A percentile compares a stretch with the other conserved stretches of the same genome.
These are phyloP conservation scores for Saturnispora bothae DNA, from an alignment of 805 yeast genomes.

Conservation along the genomic window DNA sequence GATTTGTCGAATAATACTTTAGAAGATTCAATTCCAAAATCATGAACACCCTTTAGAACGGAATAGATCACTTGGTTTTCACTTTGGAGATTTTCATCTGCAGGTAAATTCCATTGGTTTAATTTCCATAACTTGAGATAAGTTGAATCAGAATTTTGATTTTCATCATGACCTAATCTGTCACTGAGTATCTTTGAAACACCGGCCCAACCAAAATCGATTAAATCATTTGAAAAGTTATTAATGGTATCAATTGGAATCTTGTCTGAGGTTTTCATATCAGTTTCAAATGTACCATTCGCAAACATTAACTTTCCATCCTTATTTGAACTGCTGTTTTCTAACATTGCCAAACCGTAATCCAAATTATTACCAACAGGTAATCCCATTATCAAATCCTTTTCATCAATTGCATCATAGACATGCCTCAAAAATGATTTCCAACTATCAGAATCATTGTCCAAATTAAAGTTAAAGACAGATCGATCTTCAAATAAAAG, in stretches of 20 bases:
- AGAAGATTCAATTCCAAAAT: constrained; percentile 17
- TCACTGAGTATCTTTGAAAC: constrained; percentile 32
- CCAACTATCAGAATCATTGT: background rate
- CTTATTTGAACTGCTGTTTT: constrained; percentile 14
- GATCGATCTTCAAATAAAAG: constrained; percentile 44
- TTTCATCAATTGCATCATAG: constrained; percentile 46
- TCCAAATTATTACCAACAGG: constrained; percentile 47
- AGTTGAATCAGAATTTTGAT: too few relatives aligned
- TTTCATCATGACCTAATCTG: constrained; percentile 9
- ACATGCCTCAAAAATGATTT: constrained; percentile 24
- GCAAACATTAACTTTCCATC: constrained; percentile 35
- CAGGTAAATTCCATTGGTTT: constrained; percentile 66
- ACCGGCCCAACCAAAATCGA: constrained; percentile 45
- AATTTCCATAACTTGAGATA: constrained; percentile 72
- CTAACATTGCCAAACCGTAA: constrained; percentile 38
- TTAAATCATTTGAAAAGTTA: constrained; percentile 30
- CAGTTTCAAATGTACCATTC: constrained; percentile 47
- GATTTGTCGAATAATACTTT: constrained; percentile 15
- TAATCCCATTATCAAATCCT: constrained; percentile 55
- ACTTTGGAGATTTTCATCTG: constrained; percentile 26
- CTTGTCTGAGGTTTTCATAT: constrained; percentile 12
- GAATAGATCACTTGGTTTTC: constrained; percentile 43
- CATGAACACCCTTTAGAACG: constrained; percentile 37
- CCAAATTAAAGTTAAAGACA: constrained; percentile 14
- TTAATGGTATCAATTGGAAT: background rate